Conservation (phyloP, 2,329 filamentous ascomycete species). For the Aspergillus tanneri region DNA sequence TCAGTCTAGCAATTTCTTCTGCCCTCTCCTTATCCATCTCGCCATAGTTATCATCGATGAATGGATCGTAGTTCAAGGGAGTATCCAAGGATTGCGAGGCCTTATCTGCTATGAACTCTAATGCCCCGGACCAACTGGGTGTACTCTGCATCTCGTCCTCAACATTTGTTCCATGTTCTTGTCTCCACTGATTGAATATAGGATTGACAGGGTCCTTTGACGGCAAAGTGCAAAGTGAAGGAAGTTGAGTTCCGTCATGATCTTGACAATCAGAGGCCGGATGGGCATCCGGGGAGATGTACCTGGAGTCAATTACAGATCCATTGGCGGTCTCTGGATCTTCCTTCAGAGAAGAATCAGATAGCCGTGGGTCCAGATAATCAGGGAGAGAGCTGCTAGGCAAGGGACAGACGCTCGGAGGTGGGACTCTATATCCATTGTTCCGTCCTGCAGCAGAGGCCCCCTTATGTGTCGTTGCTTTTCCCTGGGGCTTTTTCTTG, state of each 20-base stretch:
- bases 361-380: conserved; percentile 33
- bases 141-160: conserved; percentile 20
- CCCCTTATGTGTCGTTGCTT: conserved; percentile 7
- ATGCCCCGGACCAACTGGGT: conserved; percentile 11
- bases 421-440: conserved; percentile 4
- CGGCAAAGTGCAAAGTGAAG: conserved; percentile 1
- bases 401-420: conserved; percentile 1
- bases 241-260: conserved; percentile 4
- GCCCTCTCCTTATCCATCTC: conserved; percentile 31
- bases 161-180: conserved; percentile 13
- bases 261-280: background rate
- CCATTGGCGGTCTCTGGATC: conserved; percentile 4
- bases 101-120: conserved; percentile 4
- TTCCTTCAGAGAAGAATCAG: conserved; percentile 13
- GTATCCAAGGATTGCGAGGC: conserved; percentile 2
- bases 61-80: conserved; percentile 20
- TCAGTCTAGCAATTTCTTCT: conserved; percentile 45
- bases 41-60: conserved; percentile 18
- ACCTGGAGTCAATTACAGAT: conserved; percentile 5
- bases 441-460: conserved; percentile 8
- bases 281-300: conserved; percentile 5
- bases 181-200: conserved; percentile 17
- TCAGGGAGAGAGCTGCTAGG: conserved; percentile 14
- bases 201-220: background rate
- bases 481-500: conserved; percentile 43